Evolutionary conservation across 1,284 basidiomycete species (phyloP).

Genomic region (Marasmius fiardii): DNA sequence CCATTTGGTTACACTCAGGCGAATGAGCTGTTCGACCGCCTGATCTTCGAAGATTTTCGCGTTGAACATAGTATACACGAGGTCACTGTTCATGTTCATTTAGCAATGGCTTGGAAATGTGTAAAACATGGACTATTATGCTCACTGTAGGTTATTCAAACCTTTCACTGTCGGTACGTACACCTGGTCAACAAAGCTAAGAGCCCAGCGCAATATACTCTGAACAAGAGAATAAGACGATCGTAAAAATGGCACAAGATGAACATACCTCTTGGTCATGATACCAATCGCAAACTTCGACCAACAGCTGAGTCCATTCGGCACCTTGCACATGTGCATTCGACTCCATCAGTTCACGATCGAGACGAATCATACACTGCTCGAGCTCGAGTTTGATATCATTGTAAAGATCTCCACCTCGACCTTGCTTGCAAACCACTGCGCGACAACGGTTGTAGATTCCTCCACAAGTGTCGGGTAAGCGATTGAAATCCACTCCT

Average conservation of each 20-base stretch:
- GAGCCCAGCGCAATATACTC: slow-evolving; percentile 51
- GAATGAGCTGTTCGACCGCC: slow-evolving; percentile 42
- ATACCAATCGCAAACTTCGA: slow-evolving; percentile 56
- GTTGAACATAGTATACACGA: slow-evolving; percentile 52
- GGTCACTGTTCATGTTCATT: slow-evolving; percentile 33
- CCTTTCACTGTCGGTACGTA: slow-evolving; percentile 41
- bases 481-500: slow-evolving; percentile 21
- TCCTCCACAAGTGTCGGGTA: slow-evolving; percentile 49
- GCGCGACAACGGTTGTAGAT: slow-evolving; percentile 57
- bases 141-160: slow-evolving; percentile 40
- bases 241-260: not conserved
- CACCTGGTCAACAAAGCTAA: slow-evolving; percentile 63
- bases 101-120: not conserved
- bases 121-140: not conserved
- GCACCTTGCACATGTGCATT: slow-evolving; percentile 30
- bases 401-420: slow-evolving; percentile 53
- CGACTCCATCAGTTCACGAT: slow-evolving; percentile 29
- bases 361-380: slow-evolving; percentile 37
- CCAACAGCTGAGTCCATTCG: slow-evolving; percentile 53
- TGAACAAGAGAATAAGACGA: slow-evolving; percentile 19
- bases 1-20: slow-evolving; percentile 54
- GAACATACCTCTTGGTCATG: slow-evolving; percentile 57
- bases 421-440: slow-evolving; percentile 44
- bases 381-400: slow-evolving; percentile 52
- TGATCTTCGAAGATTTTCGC: slow-evolving; percentile 48